phyloP scores from a whole-genome alignment of 148 eudicot genomes.

The Rheum nobile region DNA sequence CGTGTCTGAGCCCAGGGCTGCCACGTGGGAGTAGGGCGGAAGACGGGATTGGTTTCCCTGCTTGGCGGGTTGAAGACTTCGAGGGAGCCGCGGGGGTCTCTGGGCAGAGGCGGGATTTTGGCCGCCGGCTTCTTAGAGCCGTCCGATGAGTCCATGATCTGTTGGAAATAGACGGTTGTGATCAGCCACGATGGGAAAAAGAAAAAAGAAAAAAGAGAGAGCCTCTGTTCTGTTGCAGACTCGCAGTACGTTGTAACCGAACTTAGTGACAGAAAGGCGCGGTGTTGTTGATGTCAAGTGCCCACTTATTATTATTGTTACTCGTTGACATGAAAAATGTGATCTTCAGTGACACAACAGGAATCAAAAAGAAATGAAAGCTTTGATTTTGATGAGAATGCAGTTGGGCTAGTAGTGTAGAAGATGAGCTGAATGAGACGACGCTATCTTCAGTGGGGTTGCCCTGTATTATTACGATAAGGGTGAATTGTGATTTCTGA shows the following conservation, averaged over 20 bases:
- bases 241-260: background rate
- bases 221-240: too few species aligned
- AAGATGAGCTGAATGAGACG: constrained; percentile 1
- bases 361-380: background rate
- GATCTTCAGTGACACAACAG: background rate
- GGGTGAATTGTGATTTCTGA: background rate
- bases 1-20: constrained; percentile 31
- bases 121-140: constrained; percentile 27
- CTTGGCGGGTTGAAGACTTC: constrained; percentile 84
- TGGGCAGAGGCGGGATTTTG: constrained; percentile 36
- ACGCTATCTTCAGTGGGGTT: background rate
- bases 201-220: too few species aligned
- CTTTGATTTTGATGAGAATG: background rate
- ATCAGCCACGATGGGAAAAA: background rate
- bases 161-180: background rate
- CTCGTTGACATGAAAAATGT: background rate
- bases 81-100: constrained; percentile 76
- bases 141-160: constrained; percentile 37
- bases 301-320: background rate
- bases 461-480: background rate
- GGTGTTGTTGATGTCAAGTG: background rate
- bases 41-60: constrained; percentile 22
- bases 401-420: background rate
- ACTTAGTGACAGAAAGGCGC: background rate
- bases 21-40: constrained; percentile 37